These are phyloP conservation scores for Ajuga chamaepitys DNA, from an alignment of 257 asterid genomes.

Conservation along the genomic window DNA sequence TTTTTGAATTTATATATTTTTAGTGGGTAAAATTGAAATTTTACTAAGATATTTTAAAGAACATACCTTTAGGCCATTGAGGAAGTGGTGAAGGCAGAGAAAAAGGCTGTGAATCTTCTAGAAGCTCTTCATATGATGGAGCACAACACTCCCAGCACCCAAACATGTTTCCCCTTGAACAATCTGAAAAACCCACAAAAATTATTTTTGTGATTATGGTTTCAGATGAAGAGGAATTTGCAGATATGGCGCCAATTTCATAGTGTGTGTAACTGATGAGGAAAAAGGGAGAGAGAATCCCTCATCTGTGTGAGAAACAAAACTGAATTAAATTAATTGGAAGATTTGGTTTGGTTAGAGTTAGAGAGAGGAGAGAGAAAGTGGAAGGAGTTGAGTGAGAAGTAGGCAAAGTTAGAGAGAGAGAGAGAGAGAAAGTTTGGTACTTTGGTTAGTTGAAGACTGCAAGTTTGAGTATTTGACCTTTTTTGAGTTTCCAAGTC, in stretches of 20 bases:
- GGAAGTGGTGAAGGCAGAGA: constrained; percentile 67
- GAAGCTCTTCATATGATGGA: constrained; percentile 22
- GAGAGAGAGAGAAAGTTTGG: neutral
- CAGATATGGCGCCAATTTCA: neutral
- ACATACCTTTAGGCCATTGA: constrained; percentile 68
- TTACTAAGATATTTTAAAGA: constrained; percentile 1
- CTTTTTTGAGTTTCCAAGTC: no score
- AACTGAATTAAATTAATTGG: constrained; percentile 5
- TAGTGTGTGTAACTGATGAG: neutral
- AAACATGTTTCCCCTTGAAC: constrained; percentile 30
- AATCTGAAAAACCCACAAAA: constrained; percentile 20
- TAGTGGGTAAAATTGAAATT: neutral
- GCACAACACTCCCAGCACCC: constrained; percentile 35
- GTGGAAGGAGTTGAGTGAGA: constrained; percentile 24
- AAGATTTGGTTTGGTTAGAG: neutral
- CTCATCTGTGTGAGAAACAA: neutral
- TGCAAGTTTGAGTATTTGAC: neutral
- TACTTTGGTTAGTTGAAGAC: constrained; percentile 9
- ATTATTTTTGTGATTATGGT: neutral
- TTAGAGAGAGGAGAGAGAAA: neutral
- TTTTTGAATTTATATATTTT: neutral
- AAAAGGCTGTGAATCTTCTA: constrained; percentile 37
- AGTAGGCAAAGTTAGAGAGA: constrained; percentile 13
- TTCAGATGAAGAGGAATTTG: constrained; percentile 2
- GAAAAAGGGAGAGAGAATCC: neutral